Evolutionary conservation across 2,329 filamentous ascomycete species (phyloP), one percentile per base, ranked within the genome.

Genomic region (Curvularia lunata): DNA sequence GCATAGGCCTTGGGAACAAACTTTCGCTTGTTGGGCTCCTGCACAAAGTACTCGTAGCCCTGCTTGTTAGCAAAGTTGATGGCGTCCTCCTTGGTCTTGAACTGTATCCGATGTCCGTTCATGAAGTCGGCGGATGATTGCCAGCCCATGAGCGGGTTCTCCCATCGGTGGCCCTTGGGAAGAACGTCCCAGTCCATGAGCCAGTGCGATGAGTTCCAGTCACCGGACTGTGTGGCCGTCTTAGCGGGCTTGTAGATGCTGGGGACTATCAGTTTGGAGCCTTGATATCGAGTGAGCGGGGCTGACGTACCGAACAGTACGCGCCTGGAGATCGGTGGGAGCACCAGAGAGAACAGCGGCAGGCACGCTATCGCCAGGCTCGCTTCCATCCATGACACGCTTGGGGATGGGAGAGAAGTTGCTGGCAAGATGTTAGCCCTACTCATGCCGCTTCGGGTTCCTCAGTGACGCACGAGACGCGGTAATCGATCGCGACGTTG

Each of bases 151-250:
- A 99, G 81, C 46, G 90, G 91, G 81, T 99, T 99, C 83, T 99
- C 95, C 96, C 95, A 99, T 70, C 95, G 87, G 80, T 97, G 91
- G 61, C 95, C 95, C 82, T 96, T 97, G 70, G 84, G 80, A 30
- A 98, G 84, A 48, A 96, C 87, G 77, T 99, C 95, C 95, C 95
- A 99, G 78, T 99, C 95, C 92, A 99, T 96, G 49, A 93, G 89
- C 95, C 95, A 99, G 73, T 90, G 86, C 75, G 91, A 87, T 54
- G 86, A 82, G 75, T 91, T 88, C 90, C 91, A 97, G 70, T 87
- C 86, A 64, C 95, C 94, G 32, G 94, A 98, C 80, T 99, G 95
- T 42, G 94, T 97, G 34, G 95, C 94, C n/a, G 95, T 88, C 81
- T 99, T 99, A 56, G 91, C 76, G 48, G 92, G 92, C 71, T 90